A percentile compares a stretch with the other conserved stretches of the same genome.
Conservation (phyloP, 2,329 filamentous ascomycete species). For the Aspergillus sp. region DNA sequence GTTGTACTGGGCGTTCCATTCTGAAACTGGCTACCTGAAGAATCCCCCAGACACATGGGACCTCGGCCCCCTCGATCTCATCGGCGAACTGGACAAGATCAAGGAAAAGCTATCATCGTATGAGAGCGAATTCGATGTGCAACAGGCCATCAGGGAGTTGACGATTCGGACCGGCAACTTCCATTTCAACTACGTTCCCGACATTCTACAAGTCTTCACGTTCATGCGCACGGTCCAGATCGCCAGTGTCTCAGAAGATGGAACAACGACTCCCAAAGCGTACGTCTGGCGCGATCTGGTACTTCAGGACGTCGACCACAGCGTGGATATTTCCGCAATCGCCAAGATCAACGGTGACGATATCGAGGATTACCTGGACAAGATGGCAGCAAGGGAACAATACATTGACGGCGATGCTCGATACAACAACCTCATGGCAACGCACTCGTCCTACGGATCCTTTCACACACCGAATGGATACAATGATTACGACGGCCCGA, state of each 20-base stretch:
- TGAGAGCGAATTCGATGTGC: slow-evolving; percentile 12
- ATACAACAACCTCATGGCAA: slow-evolving; percentile 30
- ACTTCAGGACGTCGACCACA: slow-evolving; percentile 8
- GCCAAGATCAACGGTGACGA: slow-evolving; percentile 30
- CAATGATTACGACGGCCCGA: slow-evolving; percentile 24
- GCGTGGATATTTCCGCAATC: slow-evolving; percentile 22
- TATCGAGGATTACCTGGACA: slow-evolving; percentile 24
- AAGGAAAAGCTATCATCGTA: slow-evolving; percentile 7
- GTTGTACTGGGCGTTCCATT: slow-evolving; percentile 22
- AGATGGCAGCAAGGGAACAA: slow-evolving; percentile 16
- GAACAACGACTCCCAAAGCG: neutral
- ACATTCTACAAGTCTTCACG: slow-evolving; percentile 9
- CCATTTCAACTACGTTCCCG: slow-evolving; percentile 8
- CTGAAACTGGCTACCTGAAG: slow-evolving; percentile 22
- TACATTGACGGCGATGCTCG: slow-evolving; percentile 31
- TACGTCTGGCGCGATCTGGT: slow-evolving; percentile 16
- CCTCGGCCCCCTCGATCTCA: slow-evolving; percentile 7
- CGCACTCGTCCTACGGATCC: neutral
- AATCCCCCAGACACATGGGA: slow-evolving; percentile 10
- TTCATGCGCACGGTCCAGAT: slow-evolving; percentile 6
- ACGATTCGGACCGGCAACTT: slow-evolving; percentile 9
- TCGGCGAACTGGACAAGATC: slow-evolving; percentile 12
- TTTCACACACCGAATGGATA: slow-evolving; percentile 10
- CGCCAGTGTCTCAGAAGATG: slow-evolving; percentile 9
- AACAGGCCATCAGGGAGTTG: slow-evolving; percentile 8